Evolutionary conservation across 768 basidiomycete species (phyloP), one percentile per base, ranked within the genome.

Genomic region (Suillus discolor): DNA sequence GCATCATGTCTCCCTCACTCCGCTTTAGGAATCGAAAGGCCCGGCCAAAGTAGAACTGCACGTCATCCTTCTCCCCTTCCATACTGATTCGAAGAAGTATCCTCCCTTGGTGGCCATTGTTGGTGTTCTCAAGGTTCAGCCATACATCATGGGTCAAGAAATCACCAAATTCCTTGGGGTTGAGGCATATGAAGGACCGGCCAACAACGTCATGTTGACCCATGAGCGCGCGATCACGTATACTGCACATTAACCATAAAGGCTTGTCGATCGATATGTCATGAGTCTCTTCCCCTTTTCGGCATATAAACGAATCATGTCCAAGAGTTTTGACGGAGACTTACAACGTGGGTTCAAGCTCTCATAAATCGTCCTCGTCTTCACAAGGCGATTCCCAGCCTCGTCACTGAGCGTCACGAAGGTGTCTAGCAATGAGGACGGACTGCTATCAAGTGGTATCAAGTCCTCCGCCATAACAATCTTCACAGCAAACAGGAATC

Each of bases 11-110:
- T 28, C 86, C 89, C 74, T 99, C 95, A 0, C 95, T 93, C 39
- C 96, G 83, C 79, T 98, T 98, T 70, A 99, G 76, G 45, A 90
- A 94, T 55, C 97, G 84, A 84, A 99, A 99, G 4, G 91, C 97
- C 39, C 96, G 85, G 34, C 97, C 97, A 72, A 99, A 99, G 82
- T 92, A 96, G 82, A 97, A 99, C 70, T 93, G 93, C 9, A 95
- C 93, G 74, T 99, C 97, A 71, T 97, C 96, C 78, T 97, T 96
- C 83, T 99, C 97, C 62, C 96, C 96, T 73, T 99, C 97, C 96
- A 99, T 97, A 73, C 94, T 96, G 65, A 99, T 85, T 23, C 97
- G 87, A 39, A 97, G 81, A 44, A 97, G 79, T 60, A 98, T 84
- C 41, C 94, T 87, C 6, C 97, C 96, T 62, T 88, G 84, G 31